Conservation (phyloP, 495 filamentous ascomycete genomes). For the Rostrohypoxylon terebratum region DNA sequence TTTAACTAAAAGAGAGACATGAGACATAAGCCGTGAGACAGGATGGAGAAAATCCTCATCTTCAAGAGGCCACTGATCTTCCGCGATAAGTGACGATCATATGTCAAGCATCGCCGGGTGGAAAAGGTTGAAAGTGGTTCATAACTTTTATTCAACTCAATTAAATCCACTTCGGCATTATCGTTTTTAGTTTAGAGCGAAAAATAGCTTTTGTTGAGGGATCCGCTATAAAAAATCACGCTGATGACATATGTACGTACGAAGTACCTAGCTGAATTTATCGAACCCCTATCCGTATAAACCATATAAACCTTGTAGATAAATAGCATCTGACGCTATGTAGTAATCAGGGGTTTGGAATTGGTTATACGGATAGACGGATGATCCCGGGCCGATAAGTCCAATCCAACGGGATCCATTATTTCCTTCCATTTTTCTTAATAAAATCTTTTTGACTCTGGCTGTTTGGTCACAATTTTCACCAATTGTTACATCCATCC, state of each 20-base stretch:
- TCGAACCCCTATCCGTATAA: not conserved
- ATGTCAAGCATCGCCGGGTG: conserved; percentile 1
- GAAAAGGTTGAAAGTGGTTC: not conserved
- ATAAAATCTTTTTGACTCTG: conserved; percentile 16
- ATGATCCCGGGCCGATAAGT: conserved; percentile 36
- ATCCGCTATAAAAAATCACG: conserved; percentile 20
- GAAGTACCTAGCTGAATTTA: not conserved
- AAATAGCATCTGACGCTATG: not conserved
- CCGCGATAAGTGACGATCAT: conserved; percentile 48
- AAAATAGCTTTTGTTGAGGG: not conserved
- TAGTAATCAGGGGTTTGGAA: not conserved
- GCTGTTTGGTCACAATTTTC: conserved; percentile 18
- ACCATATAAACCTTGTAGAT: not conserved
- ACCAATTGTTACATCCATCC: not conserved
- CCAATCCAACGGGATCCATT: conserved; percentile 28
- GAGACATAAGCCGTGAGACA: conserved; percentile 11
- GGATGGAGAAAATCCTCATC: conserved; percentile 49
- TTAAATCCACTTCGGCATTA: conserved; percentile 5
- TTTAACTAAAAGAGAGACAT: conserved; percentile 28
- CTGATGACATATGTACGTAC: conserved; percentile 3
- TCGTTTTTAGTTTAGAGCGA: not conserved
- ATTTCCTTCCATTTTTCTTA: conserved; percentile 24
- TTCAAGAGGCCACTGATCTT: conserved; percentile 35
- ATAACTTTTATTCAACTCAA: not conserved
- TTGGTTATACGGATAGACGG: conserved; percentile 4